Conservation (phyloP, 352 stramenopile genomes). For the Globisporangium echinulatum region DNA sequence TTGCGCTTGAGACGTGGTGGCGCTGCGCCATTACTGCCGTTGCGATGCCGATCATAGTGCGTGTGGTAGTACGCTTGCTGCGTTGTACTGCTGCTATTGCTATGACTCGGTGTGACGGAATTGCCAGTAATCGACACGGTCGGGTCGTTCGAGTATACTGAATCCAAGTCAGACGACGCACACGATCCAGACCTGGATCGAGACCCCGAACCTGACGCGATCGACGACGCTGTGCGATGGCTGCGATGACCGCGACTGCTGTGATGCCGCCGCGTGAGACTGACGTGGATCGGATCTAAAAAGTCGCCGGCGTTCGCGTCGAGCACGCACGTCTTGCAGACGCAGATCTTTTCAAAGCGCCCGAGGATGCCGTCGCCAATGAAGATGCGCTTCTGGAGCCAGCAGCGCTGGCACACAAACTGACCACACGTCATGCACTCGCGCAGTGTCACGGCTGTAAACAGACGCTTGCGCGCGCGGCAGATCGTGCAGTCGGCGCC, state of each 20-base stretch:
- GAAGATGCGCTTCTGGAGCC: conserved; percentile 37
- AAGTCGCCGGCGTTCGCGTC: conserved; percentile 29
- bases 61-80: conserved; percentile 12
- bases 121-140: not conserved
- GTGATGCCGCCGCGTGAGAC: conserved; percentile 10
- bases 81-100: not conserved
- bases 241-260: not conserved
- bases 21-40: not conserved
- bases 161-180: conserved; percentile 5
- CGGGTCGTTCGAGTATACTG: conserved; percentile 6
- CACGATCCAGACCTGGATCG: conserved; percentile 3
- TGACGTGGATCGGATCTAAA: conserved; percentile 11
- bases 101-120: not conserved
- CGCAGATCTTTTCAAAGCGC: conserved; percentile 34
- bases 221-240: not conserved
- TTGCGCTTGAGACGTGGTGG: not conserved
- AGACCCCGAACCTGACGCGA: not conserved
- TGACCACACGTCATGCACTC: conserved; percentile 43
- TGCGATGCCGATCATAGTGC: conserved; percentile 1
- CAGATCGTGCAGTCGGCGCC: conserved; percentile 28
- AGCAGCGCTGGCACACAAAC: conserved; percentile 40
- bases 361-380: conserved; percentile 32
- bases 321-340: conserved; percentile 32
- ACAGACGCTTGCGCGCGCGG: conserved; percentile 26
- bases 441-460: conserved; percentile 20